Conservation (phyloP, 73 alveolate species). For the Tetrahymena malaccensis region DNA sequence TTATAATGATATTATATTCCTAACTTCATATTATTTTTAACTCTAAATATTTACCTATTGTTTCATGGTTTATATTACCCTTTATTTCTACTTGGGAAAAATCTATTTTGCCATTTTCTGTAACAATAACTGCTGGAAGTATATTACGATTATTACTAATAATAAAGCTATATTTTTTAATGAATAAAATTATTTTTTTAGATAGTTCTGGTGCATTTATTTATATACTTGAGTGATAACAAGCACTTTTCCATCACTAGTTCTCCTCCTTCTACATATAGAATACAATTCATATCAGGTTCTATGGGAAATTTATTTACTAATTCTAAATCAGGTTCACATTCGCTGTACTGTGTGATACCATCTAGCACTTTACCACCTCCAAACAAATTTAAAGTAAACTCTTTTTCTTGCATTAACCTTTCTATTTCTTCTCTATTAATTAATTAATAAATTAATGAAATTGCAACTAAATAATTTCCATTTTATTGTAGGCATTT, state of each 20-base stretch:
- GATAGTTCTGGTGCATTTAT: background rate
- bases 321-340: slow-evolving; percentile 23
- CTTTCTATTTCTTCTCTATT: slow-evolving; percentile 37
- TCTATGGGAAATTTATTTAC: slow-evolving; percentile 21
- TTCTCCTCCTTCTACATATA: slow-evolving; percentile 18
- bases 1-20: background rate
- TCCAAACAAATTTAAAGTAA: slow-evolving; percentile 39
- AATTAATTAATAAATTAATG: background rate
- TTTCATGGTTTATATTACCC: slow-evolving; percentile 1
- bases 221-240: slow-evolving; percentile 9
- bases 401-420: slow-evolving; percentile 42
- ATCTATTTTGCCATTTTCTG: slow-evolving; percentile 1
- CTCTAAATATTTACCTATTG: background rate
- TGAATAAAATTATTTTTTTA: background rate
- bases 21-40: background rate
- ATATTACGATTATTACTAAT: slow-evolving; percentile 7
- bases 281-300: slow-evolving; percentile 31
- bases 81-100: slow-evolving; percentile 9
- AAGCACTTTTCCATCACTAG: slow-evolving; percentile 33
- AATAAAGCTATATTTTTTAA: slow-evolving; percentile 2
- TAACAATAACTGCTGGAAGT: slow-evolving; percentile 20
- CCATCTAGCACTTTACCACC: slow-evolving; percentile 9
- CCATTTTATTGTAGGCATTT: background rate
- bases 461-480: background rate
- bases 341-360: background rate